Base-by-base conservation (phyloP, 1,139 yeast genomes). In the Nakaseomyces kungkrabaensis region DNA sequence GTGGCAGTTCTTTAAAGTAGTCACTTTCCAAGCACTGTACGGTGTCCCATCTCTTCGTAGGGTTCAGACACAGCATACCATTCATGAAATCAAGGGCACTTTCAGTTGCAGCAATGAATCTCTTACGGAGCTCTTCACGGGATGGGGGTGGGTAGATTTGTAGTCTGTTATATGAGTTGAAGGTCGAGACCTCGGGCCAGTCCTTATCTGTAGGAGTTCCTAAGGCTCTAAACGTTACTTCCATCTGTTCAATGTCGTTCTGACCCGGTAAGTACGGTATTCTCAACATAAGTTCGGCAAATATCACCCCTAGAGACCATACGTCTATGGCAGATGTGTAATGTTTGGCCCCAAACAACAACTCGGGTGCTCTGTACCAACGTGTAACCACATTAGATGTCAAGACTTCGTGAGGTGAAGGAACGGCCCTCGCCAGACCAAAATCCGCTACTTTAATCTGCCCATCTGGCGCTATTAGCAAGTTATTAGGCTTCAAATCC, bases 341-440 rank as follows among this genome's bases (percentile, higher is more conserved):
- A 63, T 88, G 95, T 49, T 81, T 77, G 1, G 97, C 90, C 0
- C 96, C 96, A 63, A 90, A 83, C 40, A 92, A 69, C 47, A 92
- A 72, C 61, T 92, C 98, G 0, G 98, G 98, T 0, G 97, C 95
- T 50, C 97, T 72, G 68, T 92, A 92, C 98, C 98, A 92, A 53
- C 97, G 72, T 2, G 99, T 92, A 1, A 92, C 99, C 8, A 92
- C 98, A 56, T 90, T 90, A 0, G 95, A 85, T 0, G 97, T 86
- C 64, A 92, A 72, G 52, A 80, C 85, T 57, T 86, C 92, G 50
- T 85, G 84, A 1, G 89, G 84, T 40, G 81, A 77, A 1, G 94
- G 92, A 54, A 87, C 71, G 1, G 90, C 78, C 52, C 98, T 70
- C 0, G 97, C 97, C 48, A 92, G 74, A 59, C 98, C 98, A 72